phyloP scores from a whole-genome alignment of 2,329 filamentous ascomycete species.

The Claviceps lovelessii region DNA sequence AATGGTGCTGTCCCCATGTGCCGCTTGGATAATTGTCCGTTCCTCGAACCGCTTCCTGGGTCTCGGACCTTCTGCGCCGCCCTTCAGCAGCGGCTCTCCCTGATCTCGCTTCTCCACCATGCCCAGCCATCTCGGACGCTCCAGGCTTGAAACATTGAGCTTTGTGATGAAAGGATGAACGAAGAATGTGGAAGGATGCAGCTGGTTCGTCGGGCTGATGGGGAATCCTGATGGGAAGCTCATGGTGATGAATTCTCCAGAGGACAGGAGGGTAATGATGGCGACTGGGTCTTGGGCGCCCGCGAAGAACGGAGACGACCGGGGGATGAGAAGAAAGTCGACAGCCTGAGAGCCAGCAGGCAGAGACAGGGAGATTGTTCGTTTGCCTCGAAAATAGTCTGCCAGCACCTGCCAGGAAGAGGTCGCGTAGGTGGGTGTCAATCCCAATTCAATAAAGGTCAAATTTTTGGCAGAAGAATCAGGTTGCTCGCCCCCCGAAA shows the following conservation, averaged over 20 bases:
- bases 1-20: conserved; percentile 84
- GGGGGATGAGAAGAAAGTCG: conserved; percentile 73
- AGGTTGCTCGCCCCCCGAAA: conserved; percentile 65
- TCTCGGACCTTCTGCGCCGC: conserved; percentile 59
- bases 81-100: conserved; percentile 63
- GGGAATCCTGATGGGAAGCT: conserved; percentile 87
- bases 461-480: conserved; percentile 59
- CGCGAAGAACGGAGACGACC: conserved; percentile 68
- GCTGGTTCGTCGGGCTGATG: conserved; percentile 81
- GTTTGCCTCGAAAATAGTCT: conserved; percentile 66
- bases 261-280: conserved; percentile 62
- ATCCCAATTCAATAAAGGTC: conserved; percentile 78
- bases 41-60: conserved; percentile 65
- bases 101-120: conserved; percentile 73
- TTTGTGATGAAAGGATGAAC: conserved; percentile 79
- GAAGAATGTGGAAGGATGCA: conserved; percentile 75
- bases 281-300: conserved; percentile 86
- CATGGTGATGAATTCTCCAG: conserved; percentile 77
- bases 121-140: conserved; percentile 72
- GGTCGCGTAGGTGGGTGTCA: conserved; percentile 81
- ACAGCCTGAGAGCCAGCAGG: conserved; percentile 64
- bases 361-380: conserved; percentile 55
- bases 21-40: conserved; percentile 71
- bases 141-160: conserved; percentile 56
- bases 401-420: conserved; percentile 75